Conservation (phyloP, 2,329 filamentous ascomycete species). For the Trichoderma arundinaceum region DNA sequence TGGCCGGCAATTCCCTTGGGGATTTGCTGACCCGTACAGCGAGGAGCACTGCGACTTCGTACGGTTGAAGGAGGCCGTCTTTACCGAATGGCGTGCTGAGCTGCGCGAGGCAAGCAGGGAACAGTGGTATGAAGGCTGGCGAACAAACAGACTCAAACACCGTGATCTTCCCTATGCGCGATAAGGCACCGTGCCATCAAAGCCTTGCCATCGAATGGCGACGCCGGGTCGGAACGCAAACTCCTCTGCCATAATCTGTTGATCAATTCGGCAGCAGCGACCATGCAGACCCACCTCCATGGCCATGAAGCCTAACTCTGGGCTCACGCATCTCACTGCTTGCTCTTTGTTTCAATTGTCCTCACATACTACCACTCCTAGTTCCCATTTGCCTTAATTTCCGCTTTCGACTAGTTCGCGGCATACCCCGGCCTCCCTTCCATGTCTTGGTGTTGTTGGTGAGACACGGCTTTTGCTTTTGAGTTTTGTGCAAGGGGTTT, state of each 20-base stretch:
- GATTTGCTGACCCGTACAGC: slow-evolving; percentile 93
- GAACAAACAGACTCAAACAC: slow-evolving; percentile 71
- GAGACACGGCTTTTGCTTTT: slow-evolving; percentile 8
- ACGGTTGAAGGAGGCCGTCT: slow-evolving; percentile 87
- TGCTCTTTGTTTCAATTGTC: slow-evolving; percentile 11
- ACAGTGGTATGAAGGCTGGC: slow-evolving; percentile 95
- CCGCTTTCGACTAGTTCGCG: slow-evolving; percentile 8
- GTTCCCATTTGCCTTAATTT: slow-evolving; percentile 13
- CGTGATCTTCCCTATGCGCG: slow-evolving; percentile 50
- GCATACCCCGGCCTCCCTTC: slow-evolving; percentile 8
- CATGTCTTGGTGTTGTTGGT: neutral
- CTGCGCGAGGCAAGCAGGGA: slow-evolving; percentile 88
- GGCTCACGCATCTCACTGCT: neutral
- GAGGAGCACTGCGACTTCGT: slow-evolving; percentile 92
- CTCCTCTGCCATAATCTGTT: slow-evolving; percentile 28
- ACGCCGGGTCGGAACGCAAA: neutral
- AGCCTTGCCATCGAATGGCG: neutral
- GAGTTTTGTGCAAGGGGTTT: neutral
- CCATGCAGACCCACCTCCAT: neutral
- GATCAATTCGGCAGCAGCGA: slow-evolving; percentile 15
- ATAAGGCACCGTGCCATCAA: slow-evolving; percentile 36
- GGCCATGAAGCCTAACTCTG: neutral
- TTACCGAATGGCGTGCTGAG: slow-evolving; percentile 90
- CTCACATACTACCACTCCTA: slow-evolving; percentile 3
- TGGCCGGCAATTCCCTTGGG: slow-evolving; percentile 93